Conservation (phyloP, 2,329 filamentous ascomycete species). For the Sporothrix pseudoabietina region DNA sequence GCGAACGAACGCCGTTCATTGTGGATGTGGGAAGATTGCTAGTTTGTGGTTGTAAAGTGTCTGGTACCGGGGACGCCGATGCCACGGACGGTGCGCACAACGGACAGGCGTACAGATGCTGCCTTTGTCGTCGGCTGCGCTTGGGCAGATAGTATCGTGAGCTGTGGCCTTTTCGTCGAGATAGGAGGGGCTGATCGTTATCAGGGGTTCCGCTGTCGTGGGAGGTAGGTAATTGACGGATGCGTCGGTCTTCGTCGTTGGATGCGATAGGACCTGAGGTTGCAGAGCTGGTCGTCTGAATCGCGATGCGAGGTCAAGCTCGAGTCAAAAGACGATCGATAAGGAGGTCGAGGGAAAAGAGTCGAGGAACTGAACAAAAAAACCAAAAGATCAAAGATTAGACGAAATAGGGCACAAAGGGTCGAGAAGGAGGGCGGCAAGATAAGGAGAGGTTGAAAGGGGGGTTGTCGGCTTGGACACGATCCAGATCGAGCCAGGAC, state of each 20-base stretch:
- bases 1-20: conserved; percentile 40
- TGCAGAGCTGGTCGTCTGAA: background rate
- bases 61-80: background rate
- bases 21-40: background rate
- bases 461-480: conserved; percentile 6
- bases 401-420: conserved; percentile 3
- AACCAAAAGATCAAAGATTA: background rate
- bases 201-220: background rate
- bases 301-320: conserved; percentile 20
- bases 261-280: background rate
- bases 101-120: background rate
- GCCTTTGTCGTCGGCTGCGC: background rate
- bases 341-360: background rate
- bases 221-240: background rate
- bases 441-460: conserved; percentile 21
- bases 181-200: background rate
- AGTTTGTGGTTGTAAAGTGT: background rate
- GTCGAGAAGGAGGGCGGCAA: background rate
- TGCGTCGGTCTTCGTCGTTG: background rate
- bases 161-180: background rate
- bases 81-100: background rate
- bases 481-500: conserved; percentile 17
- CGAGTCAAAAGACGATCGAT: background rate
- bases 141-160: background rate
- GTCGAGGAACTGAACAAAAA: background rate